Percentiles rank a stretch among this genome's conserved stretches.
phyloP scores from a whole-genome alignment of 2,329 filamentous ascomycete species.

The Phaeophleospora eucalypticola region DNA sequence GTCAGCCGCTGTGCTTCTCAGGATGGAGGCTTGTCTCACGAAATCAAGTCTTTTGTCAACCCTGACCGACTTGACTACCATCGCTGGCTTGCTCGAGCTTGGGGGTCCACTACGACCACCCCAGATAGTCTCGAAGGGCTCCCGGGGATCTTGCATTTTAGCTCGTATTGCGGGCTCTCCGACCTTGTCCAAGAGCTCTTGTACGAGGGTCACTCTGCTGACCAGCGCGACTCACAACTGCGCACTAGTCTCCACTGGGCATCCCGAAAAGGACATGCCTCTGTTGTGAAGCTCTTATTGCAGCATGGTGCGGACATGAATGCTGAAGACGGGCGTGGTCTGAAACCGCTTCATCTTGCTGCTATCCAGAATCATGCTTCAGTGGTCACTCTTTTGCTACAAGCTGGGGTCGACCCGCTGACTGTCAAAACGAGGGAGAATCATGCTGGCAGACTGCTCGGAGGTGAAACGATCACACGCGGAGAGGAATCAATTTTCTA shows the following conservation, averaged over 20 bases:
- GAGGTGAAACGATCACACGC: background rate
- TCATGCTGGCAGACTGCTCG: background rate
- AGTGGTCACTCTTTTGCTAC: background rate
- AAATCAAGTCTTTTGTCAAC: background rate
- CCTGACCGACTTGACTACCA: background rate
- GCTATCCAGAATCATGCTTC: background rate
- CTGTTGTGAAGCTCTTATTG: background rate
- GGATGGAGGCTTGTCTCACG: background rate
- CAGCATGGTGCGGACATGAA: background rate
- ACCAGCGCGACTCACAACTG: background rate
- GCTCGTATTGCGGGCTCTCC: background rate
- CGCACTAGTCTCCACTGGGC: background rate
- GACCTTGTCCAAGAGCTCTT: background rate
- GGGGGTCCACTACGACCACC: background rate
- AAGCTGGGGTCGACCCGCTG: background rate
- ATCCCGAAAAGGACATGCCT: background rate
- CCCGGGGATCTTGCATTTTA: background rate
- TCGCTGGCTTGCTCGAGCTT: background rate
- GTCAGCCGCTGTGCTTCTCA: background rate
- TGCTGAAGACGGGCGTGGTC: background rate
- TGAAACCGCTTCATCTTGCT: background rate
- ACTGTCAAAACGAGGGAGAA: background rate
- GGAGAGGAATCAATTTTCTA: background rate
- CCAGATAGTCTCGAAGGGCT: background rate
- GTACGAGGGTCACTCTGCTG: background rate